Evolutionary conservation across 805 yeast genomes (phyloP), one percentile per base, ranked within the genome.

Genomic region (Candida gorgasii): DNA sequence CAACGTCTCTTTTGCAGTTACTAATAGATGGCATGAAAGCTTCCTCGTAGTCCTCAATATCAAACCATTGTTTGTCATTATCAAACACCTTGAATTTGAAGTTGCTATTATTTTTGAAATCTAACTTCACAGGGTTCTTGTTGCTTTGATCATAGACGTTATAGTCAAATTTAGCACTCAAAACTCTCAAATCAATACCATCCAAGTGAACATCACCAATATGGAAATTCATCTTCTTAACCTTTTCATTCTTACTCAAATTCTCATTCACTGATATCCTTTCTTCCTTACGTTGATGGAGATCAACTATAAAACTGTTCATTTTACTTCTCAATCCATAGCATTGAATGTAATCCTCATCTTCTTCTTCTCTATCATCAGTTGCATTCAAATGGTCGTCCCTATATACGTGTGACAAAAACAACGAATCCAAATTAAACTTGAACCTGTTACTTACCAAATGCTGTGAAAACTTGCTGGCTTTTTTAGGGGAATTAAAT

Each of bases 401-500:
- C 22, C 82, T 72, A 54, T 85, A 84, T 16, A 82, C 72, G 60
- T 90, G 95, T 0, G 92, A 72, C 9, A 92, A 65, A 50, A 79
- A 87, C 13, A 93, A 65, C 1, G 96, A 90, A 19, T 79, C 72
- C 36, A 92, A 65, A 42, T 77, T 75, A 30, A 95, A 82, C 48
- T 78, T 82, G 58, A 88, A 92, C 55, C 90, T 87, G 47, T 89
- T 84, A 2, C 96, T 83, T 50, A 72, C 79, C 30, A 90, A 66
- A 58, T 84, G 86, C 38, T 78, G 75, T 0, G 95, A 86, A 54
- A 90, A 85, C 59, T 88, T 89, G 44, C 79, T 79, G 7, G 80
- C 67, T 22, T 73, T 61, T 41, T 72, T 72, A 5, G 63, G 57
- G 16, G 78, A 78, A 0, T 80, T 80, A 67, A 88, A 92, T 17